Evolutionary conservation across 2,329 filamentous ascomycete species (phyloP).

Genomic region (Ophiostoma fasciatum): DNA sequence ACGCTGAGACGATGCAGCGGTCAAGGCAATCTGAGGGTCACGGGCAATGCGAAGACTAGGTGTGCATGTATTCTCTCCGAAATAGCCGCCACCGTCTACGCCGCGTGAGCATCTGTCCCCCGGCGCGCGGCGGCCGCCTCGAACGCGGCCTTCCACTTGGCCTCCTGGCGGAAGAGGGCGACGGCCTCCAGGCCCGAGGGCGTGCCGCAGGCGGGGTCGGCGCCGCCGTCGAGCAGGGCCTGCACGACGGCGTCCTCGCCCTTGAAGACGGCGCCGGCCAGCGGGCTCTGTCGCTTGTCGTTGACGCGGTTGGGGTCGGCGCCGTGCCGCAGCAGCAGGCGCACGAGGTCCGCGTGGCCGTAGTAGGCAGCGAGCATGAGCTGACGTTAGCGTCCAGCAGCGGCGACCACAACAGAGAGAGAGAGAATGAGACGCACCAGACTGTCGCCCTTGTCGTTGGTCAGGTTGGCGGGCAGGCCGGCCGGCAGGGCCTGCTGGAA

Average conservation of each 20-base stretch:
- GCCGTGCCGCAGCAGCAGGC: slow-evolving; percentile 43
- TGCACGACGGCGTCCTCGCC: slow-evolving; percentile 49
- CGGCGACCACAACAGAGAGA: neutral
- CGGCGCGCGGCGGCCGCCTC: no score
- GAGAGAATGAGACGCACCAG: slow-evolving; percentile 27
- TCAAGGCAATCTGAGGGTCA: no score
- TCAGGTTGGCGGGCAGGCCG: slow-evolving; percentile 54
- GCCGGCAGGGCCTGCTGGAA: slow-evolving; percentile 50
- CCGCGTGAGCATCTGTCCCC: no score
- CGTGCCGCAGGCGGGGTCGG: slow-evolving; percentile 36
- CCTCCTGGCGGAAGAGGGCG: slow-evolving; percentile 36
- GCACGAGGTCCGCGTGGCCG: slow-evolving; percentile 46
- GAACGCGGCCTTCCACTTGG: slow-evolving; percentile 34
- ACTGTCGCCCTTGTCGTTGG: slow-evolving; percentile 60
- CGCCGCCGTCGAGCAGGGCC: slow-evolving; percentile 35
- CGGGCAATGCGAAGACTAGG: no score
- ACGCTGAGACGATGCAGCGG: no score
- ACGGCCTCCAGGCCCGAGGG: slow-evolving; percentile 35
- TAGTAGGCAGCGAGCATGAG: slow-evolving; percentile 62
- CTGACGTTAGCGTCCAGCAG: slow-evolving; percentile 17
- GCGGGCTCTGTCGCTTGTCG: slow-evolving; percentile 50
- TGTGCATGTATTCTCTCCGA: no score
- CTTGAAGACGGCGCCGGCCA: slow-evolving; percentile 62
- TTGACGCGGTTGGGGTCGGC: slow-evolving; percentile 56
- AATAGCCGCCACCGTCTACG: no score